These are phyloP conservation scores for Fusarium sp. DNA, from an alignment of 2,329 filamentous ascomycete genomes.

Conservation along the genomic window DNA sequence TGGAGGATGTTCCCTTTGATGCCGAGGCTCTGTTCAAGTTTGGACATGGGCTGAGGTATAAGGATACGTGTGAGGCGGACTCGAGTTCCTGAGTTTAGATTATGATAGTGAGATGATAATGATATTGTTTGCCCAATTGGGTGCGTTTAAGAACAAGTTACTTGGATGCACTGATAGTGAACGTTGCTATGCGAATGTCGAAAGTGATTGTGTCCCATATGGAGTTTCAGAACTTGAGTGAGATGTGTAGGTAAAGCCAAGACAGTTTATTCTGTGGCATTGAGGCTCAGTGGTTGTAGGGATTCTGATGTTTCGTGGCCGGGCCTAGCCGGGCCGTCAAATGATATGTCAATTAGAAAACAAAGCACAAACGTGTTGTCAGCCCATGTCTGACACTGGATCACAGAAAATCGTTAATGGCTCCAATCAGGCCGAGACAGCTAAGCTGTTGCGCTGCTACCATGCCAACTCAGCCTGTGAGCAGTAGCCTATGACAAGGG, in stretches of 20 bases:
- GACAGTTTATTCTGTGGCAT: too few relatives aligned
- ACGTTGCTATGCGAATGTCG: too few relatives aligned
- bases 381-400: not conserved
- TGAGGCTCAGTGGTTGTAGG: too few relatives aligned
- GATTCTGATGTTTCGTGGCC: too few relatives aligned
- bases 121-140: not conserved
- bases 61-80: conserved; percentile 21
- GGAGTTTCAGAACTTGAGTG: too few relatives aligned
- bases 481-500: conserved; percentile 11
- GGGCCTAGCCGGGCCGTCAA: not conserved
- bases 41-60: conserved; percentile 51
- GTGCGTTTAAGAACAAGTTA: not conserved
- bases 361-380: not conserved
- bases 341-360: not conserved
- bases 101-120: conserved; percentile 3
- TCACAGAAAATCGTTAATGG: not conserved
- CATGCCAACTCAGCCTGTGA: conserved; percentile 28
- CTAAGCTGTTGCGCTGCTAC: conserved; percentile 35
- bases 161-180: not conserved
- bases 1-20: conserved; percentile 47
- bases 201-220: too few relatives aligned
- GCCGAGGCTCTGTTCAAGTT: conserved; percentile 46
- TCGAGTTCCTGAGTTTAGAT: not conserved
- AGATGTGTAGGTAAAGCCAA: too few relatives aligned
- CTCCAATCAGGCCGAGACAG: conserved; percentile 12